phyloP scores from a whole-genome alignment of 306 rosid genomes.

The Vicia sativa region DNA sequence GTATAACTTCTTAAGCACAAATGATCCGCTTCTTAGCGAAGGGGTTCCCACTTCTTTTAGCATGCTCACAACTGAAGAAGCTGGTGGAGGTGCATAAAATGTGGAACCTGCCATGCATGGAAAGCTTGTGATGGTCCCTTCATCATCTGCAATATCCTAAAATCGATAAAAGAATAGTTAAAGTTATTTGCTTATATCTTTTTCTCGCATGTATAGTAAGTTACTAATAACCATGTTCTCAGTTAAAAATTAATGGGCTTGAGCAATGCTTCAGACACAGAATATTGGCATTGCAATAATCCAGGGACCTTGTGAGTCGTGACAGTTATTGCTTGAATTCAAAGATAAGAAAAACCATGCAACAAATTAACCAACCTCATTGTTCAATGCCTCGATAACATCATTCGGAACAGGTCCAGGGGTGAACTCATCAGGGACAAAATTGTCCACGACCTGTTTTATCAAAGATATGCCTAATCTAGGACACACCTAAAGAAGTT shows the following conservation, averaged over 20 bases:
- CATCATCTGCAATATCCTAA: constrained; percentile 59
- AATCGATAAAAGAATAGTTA: constrained; percentile 24
- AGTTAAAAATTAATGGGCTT: neutral
- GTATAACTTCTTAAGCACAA: constrained; percentile 60
- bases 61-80: constrained; percentile 52
- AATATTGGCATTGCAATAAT: neutral
- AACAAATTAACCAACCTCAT: constrained; percentile 58
- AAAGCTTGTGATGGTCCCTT: constrained; percentile 51
- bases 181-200: neutral
- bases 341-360: constrained; percentile 6
- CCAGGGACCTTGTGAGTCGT: constrained; percentile 10
- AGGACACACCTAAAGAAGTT: constrained; percentile 70
- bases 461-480: constrained; percentile 64
- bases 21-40: constrained; percentile 53
- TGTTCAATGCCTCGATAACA: constrained; percentile 63
- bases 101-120: constrained; percentile 70
- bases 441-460: constrained; percentile 67
- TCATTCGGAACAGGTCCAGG: constrained; percentile 67
- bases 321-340: constrained; percentile 14
- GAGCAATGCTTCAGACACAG: neutral
- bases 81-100: constrained; percentile 63
- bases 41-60: constrained; percentile 60
- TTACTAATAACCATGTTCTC: neutral
- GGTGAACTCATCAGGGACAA: constrained; percentile 88
- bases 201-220: neutral